phyloP scores from a whole-genome alignment of 2,329 filamentous ascomycete genomes.

The Fusarium mundagurra region DNA sequence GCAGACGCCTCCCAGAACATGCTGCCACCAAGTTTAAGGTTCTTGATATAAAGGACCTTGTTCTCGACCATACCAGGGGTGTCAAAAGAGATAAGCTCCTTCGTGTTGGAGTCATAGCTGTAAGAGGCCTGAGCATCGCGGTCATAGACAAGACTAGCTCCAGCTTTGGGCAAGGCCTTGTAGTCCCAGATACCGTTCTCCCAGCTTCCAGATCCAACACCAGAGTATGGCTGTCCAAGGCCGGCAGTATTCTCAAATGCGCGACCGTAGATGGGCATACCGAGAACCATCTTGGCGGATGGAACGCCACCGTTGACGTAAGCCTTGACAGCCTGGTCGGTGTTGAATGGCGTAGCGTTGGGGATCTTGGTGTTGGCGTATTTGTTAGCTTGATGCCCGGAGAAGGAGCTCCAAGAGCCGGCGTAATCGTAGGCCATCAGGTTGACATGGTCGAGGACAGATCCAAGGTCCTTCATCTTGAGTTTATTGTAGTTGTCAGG shows the following conservation, averaged over 20 bases:
- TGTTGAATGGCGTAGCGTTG: slow-evolving; percentile 72
- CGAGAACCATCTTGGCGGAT: slow-evolving; percentile 74
- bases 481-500: slow-evolving; percentile 58
- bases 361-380: slow-evolving; percentile 64
- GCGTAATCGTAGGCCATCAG: slow-evolving; percentile 81
- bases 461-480: slow-evolving; percentile 57
- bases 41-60: slow-evolving; percentile 73
- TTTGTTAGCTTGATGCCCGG: slow-evolving; percentile 78
- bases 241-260: slow-evolving; percentile 61
- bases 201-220: slow-evolving; percentile 74
- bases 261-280: slow-evolving; percentile 83
- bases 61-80: slow-evolving; percentile 65
- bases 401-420: slow-evolving; percentile 70
- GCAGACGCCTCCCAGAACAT: slow-evolving; percentile 89
- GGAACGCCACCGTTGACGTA: slow-evolving; percentile 72
- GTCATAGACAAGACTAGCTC: slow-evolving; percentile 68
- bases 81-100: slow-evolving; percentile 77
- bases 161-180: slow-evolving; percentile 75
- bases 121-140: slow-evolving; percentile 69
- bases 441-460: slow-evolving; percentile 64
- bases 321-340: slow-evolving; percentile 68
- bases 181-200: slow-evolving; percentile 83
- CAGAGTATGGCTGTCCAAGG: slow-evolving; percentile 52
- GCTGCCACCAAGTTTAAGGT: slow-evolving; percentile 72
- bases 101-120: slow-evolving; percentile 69